Percentiles rank a stretch among this genome's conserved stretches.
phyloP scores from a whole-genome alignment of 495 filamentous ascomycete genomes.

The Penicillium paxilli region DNA sequence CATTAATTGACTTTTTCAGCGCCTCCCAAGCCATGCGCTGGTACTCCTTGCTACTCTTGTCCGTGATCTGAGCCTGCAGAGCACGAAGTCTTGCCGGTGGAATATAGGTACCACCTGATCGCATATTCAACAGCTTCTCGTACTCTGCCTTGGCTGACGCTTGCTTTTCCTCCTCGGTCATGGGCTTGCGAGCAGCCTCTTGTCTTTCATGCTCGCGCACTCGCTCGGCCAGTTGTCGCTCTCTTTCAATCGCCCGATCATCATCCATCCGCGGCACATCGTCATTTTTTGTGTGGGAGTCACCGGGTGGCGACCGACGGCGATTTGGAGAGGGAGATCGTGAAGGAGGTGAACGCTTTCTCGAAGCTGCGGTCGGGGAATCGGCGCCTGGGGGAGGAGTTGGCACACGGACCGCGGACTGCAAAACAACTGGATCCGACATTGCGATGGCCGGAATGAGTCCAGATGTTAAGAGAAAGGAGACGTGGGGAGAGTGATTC shows the following conservation, averaged over 20 bases:
- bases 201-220: conserved; percentile 55
- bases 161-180: conserved; percentile 82
- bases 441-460: conserved; percentile 26
- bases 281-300: conserved; percentile 31
- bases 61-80: conserved; percentile 93
- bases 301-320: conserved; percentile 57
- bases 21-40: conserved; percentile 99
- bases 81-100: conserved; percentile 88
- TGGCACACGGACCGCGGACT: conserved; percentile 68
- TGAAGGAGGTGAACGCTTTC: conserved; percentile 63
- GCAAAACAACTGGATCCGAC: conserved; percentile 53
- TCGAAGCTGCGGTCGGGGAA: conserved; percentile 49
- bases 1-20: conserved; percentile 97
- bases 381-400: conserved; percentile 61
- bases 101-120: conserved; percentile 94
- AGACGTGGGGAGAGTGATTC: not conserved
- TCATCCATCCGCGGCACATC: conserved; percentile 53
- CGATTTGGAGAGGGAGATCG: conserved; percentile 65
- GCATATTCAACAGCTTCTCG: conserved; percentile 83
- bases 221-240: conserved; percentile 62
- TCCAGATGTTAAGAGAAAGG: conserved; percentile 2
- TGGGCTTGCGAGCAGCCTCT: conserved; percentile 53
- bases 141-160: conserved; percentile 85
- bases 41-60: conserved; percentile 94
- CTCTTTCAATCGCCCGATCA: conserved; percentile 57